Evolutionary conservation across 2,329 filamentous ascomycete genomes (phyloP), one percentile per base, ranked within the genome.

Genomic region (Hypoxylon sp.): DNA sequence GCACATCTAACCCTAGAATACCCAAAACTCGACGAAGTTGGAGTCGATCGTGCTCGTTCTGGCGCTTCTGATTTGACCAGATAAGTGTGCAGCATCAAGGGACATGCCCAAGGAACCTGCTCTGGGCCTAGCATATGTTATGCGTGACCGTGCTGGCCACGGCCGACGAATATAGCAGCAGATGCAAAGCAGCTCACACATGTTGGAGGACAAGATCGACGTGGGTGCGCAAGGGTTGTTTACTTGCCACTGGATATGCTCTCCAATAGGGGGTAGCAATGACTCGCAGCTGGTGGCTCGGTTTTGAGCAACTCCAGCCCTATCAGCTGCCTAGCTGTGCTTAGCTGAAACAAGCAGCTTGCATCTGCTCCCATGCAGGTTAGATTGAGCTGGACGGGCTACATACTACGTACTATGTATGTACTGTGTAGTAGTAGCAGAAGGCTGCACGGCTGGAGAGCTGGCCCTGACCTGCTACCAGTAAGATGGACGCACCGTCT

Each of bases 311-410:
- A 40, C 45, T 45, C 58, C 61, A 63, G 61, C 61, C 61, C 55
- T 63, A 63, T 63, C 61, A 58, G 54, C 61, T 61, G 26, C 26
- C 37, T 51, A 63, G 58, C 61, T 63, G 61, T 61, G 26, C 26
- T 41, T 51, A 63, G 58, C 61, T 63, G 61, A 63, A 63, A 63
- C 61, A 51, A 58, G 48, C 48, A 56, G 58, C 61, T 57, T 58
- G 55, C 55, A 61, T 53, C 24, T 51, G 27, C 18, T 43, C 29
- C 42, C 51, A 63, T 63, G 60, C 60, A 63, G 46, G 56, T 60
- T 63, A 63, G 49, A 63, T 63, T 63, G 60, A 60, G 56, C 49
- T 63, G 55, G 51, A 59, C 15, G 35, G 38, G n/a, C n/a, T n/a
- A n/a, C n/a, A n/a, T n/a, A n/a, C n/a, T n/a, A n/a, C n/a, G n/a